phyloP scores from a whole-genome alignment of 1,284 basidiomycete species.

The Leccinum fallax region DNA sequence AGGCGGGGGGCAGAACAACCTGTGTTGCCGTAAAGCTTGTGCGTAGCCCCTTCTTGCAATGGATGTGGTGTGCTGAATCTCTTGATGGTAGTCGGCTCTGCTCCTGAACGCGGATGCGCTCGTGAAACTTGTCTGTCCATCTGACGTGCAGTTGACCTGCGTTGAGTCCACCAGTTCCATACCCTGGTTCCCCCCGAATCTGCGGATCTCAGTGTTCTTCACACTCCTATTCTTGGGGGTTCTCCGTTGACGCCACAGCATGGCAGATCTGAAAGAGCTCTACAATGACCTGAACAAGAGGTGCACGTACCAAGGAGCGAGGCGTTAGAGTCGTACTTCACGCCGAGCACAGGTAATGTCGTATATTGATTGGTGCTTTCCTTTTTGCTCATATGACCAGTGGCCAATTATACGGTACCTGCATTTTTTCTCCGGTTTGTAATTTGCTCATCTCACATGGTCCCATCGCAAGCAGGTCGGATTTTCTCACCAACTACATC shows the following conservation, averaged over 20 bases:
- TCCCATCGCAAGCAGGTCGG: conserved; percentile 69
- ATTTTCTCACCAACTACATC: conserved; percentile 75
- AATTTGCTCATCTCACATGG: not conserved
- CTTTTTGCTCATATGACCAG: not conserved
- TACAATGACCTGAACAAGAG: no score
- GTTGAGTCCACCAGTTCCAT: no score
- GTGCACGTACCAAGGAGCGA: conserved; percentile 59
- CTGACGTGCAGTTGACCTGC: no score
- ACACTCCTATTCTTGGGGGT: not conserved
- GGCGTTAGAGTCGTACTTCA: conserved; percentile 75
- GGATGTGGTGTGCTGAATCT: no score
- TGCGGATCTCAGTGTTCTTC: no score
- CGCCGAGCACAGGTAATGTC: conserved; percentile 72
- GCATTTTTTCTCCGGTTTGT: conserved; percentile 7
- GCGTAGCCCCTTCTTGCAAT: no score
- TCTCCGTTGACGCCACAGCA: conserved; percentile 43
- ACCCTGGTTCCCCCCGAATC: no score
- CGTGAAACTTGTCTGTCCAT: no score
- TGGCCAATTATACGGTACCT: conserved; percentile 75
- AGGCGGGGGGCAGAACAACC: no score
- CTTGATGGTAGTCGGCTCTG: no score
- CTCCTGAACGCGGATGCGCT: no score
- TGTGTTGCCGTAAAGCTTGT: no score
- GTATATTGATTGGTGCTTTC: not conserved
- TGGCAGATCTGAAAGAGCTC: conserved; percentile 46